phyloP scores from a whole-genome alignment of 495 filamentous ascomycete genomes.

The Aspergillus steynii region DNA sequence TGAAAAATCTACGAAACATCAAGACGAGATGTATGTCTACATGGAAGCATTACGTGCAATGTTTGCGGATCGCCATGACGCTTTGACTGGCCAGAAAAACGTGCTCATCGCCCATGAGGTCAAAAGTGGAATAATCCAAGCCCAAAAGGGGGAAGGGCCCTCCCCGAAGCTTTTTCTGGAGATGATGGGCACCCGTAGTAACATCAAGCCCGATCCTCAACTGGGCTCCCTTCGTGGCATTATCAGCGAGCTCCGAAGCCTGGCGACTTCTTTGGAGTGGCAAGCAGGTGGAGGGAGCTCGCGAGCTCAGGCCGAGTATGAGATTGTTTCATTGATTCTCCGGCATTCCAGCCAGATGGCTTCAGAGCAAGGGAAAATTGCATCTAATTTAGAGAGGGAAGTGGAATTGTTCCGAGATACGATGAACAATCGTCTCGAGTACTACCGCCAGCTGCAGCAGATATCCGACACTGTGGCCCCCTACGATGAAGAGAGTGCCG shows the following conservation, averaged over 20 bases:
- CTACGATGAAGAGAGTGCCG: constrained; percentile 59
- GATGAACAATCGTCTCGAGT: constrained; percentile 82
- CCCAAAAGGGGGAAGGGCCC: constrained; percentile 64
- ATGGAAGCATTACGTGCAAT: constrained; percentile 72
- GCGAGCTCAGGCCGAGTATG: constrained; percentile 65
- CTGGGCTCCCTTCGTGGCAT: constrained; percentile 67
- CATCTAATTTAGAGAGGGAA: constrained; percentile 64
- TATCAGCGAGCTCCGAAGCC: constrained; percentile 64
- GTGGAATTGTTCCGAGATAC: constrained; percentile 71
- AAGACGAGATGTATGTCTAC: constrained; percentile 84
- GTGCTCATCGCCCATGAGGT: constrained; percentile 78
- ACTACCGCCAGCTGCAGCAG: constrained; percentile 83
- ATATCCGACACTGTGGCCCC: constrained; percentile 84
- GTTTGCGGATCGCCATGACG: constrained; percentile 75
- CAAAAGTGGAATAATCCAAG: constrained; percentile 55
- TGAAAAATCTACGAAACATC: constrained; percentile 78
- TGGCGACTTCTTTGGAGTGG: constrained; percentile 62
- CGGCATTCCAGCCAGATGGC: constrained; percentile 60
- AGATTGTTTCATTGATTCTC: constrained; percentile 57
- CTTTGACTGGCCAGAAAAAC: constrained; percentile 73
- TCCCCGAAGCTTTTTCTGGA: constrained; percentile 67
- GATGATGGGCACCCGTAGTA: constrained; percentile 56
- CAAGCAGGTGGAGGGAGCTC: constrained; percentile 58
- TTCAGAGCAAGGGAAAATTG: constrained; percentile 63
- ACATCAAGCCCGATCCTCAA: constrained; percentile 56